Evolutionary conservation across 23 red algal species (phyloP).

Genomic region (Gracilaria domingensis): DNA sequence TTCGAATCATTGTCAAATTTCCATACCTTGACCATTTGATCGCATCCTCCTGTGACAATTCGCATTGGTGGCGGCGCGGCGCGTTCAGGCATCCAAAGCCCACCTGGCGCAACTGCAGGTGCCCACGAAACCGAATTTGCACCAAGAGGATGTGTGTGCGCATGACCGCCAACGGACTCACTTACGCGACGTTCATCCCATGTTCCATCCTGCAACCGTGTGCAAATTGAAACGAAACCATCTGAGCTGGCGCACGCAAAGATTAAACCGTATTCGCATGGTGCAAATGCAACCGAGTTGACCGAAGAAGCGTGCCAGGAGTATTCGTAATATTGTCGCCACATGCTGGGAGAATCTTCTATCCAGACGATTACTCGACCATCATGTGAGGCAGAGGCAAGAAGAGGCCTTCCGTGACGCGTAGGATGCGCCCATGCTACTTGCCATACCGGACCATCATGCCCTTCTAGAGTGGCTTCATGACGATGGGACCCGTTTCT

Average conservation of each 20-base stretch:
- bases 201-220: constrained; percentile 86
- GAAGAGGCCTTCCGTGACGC: constrained; percentile 78
- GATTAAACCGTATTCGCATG: constrained; percentile 88
- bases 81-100: constrained; percentile 76
- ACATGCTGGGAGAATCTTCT: constrained; percentile 67
- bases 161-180: constrained; percentile 73
- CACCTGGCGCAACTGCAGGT: constrained; percentile 74
- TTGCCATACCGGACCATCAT: constrained; percentile 98
- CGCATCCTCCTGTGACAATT: constrained; percentile 92
- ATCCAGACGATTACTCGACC: constrained; percentile 92
- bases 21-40: constrained; percentile 88
- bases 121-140: constrained; percentile 94
- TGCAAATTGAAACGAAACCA: constrained; percentile 90
- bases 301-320: constrained; percentile 89
- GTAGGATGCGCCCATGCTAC: constrained; percentile 95
- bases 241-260: constrained; percentile 98
- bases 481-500: constrained; percentile 53
- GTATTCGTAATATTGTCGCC: constrained; percentile 91
- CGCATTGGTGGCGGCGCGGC: constrained; percentile 80
- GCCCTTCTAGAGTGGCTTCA: constrained; percentile 80
- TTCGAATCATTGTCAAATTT: constrained; percentile 51
- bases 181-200: constrained; percentile 87
- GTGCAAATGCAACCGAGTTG: constrained; percentile 95
- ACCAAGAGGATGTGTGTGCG: constrained; percentile 88
- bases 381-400: constrained; percentile 91